Evolutionary conservation across 2,329 filamentous ascomycete species (phyloP).

Genomic region (Diaporthe helianthi): DNA sequence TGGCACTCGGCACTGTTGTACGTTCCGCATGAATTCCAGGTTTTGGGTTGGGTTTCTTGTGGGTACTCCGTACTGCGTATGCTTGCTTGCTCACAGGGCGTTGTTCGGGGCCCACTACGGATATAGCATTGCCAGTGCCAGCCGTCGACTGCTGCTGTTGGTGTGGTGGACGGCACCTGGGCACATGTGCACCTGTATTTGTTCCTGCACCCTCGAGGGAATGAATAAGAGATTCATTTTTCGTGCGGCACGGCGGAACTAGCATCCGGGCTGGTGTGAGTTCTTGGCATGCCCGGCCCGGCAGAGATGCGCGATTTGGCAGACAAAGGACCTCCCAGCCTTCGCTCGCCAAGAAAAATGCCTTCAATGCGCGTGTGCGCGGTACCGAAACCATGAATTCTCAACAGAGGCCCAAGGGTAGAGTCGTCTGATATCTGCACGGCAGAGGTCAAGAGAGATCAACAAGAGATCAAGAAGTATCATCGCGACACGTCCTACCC

Average conservation of each 20-base stretch:
- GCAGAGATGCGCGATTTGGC: background rate
- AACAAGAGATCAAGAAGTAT: slow-evolving; percentile 1
- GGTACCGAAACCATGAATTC: background rate
- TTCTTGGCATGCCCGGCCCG: slow-evolving; percentile 14
- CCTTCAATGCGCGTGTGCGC: background rate
- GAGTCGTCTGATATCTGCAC: slow-evolving; percentile 3
- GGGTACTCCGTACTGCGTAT: too few relatives aligned
- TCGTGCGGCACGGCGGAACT: slow-evolving; percentile 11
- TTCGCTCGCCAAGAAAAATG: background rate
- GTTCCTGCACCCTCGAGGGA: background rate
- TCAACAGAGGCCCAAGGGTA: background rate
- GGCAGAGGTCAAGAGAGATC: background rate
- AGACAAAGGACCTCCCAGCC: background rate
- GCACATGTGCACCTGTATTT: background rate
- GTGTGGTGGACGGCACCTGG: background rate
- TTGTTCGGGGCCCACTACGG: slow-evolving; percentile 15
- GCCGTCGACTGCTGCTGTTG: slow-evolving; percentile 1
- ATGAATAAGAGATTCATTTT: background rate
- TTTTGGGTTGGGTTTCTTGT: background rate
- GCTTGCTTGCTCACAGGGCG: background rate
- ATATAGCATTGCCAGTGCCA: too few relatives aligned
- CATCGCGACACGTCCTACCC: slow-evolving; percentile 12
- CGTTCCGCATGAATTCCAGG: slow-evolving; percentile 24
- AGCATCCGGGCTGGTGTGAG: slow-evolving; percentile 3
- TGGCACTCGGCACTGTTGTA: background rate